Percentiles rank a stretch among this genome's conserved stretches.
phyloP scores from a whole-genome alignment of 2,329 filamentous ascomycete species.

The Pseudogymnoascus destructans region DNA sequence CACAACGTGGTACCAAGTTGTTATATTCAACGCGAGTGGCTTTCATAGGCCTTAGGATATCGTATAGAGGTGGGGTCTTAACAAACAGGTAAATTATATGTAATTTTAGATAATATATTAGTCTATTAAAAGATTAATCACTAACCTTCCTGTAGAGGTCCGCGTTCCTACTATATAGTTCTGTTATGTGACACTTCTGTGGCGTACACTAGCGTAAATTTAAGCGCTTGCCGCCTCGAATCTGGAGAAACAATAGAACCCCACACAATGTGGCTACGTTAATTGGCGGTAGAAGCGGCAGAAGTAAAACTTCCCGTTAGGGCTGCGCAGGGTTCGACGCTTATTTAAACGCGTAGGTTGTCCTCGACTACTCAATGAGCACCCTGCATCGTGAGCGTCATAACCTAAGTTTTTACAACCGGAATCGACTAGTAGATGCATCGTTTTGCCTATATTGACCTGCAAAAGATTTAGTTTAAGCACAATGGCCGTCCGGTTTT shows the following conservation, averaged over 20 bases:
- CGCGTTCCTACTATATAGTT: constrained; percentile 1
- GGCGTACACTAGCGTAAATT: neutral
- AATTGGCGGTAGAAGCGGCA: neutral
- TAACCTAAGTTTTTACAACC: neutral
- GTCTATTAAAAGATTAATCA: neutral
- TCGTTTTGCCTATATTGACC: neutral
- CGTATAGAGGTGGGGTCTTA: neutral
- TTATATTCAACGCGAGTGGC: neutral
- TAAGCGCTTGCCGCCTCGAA: neutral
- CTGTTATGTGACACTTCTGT: neutral
- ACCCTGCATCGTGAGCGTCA: constrained; percentile 1
- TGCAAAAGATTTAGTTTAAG: neutral
- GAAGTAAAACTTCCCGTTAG: neutral
- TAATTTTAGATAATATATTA: neutral
- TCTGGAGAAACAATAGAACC: neutral
- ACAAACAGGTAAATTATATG: neutral
- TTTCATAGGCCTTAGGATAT: neutral
- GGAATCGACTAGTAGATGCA: neutral
- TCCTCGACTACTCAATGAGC: neutral
- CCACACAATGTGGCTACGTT: neutral
- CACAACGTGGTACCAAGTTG: neutral
- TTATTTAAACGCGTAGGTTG: neutral
- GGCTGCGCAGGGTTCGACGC: neutral
- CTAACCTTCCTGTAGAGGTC: neutral
- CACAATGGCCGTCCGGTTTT: neutral